Evolutionary conservation across 306 rosid genomes (phyloP).

Genomic region (Canavalia gladiata): DNA sequence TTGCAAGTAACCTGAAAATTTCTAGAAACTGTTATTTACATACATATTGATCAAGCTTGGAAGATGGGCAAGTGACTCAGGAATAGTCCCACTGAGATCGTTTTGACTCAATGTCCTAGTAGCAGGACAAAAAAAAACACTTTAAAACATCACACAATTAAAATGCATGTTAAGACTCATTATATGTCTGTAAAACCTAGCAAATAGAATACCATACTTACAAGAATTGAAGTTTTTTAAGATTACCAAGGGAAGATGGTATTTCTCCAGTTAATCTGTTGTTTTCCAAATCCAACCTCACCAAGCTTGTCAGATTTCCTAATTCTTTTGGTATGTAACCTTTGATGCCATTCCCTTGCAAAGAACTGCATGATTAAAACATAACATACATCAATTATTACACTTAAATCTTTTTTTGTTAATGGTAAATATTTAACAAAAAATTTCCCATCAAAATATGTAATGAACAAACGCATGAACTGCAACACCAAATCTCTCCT

Average conservation of each 20-base stretch:
- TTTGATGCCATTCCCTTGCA: constrained; percentile 86
- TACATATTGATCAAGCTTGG: constrained; percentile 77
- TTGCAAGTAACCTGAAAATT: constrained; percentile 17
- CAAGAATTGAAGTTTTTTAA: constrained; percentile 83
- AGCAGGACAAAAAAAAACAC: constrained; percentile 42
- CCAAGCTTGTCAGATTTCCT: constrained; percentile 77
- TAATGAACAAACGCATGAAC: constrained; percentile 28
- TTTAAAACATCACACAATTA: constrained; percentile 43
- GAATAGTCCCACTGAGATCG: constrained; percentile 79
- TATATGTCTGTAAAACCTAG: constrained; percentile 27
- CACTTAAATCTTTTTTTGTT: constrained; percentile 7
- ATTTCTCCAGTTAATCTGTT: constrained; percentile 83
- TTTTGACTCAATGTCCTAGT: constrained; percentile 89
- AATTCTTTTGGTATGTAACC: constrained; percentile 84
- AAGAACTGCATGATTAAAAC: constrained; percentile 64
- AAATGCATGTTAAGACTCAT: constrained; percentile 33
- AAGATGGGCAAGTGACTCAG: constrained; percentile 76
- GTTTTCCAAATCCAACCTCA: constrained; percentile 79
- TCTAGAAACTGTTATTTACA: constrained; percentile 56
- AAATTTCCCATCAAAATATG: neutral
- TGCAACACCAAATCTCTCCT: neutral
- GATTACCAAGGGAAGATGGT: constrained; percentile 87
- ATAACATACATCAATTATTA: constrained; percentile 36
- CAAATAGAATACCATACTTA: constrained; percentile 61
- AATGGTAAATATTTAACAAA: constrained; percentile 33